Base-by-base conservation (phyloP, 2,329 filamentous ascomycete species). In the Endocalyx cinctus region DNA sequence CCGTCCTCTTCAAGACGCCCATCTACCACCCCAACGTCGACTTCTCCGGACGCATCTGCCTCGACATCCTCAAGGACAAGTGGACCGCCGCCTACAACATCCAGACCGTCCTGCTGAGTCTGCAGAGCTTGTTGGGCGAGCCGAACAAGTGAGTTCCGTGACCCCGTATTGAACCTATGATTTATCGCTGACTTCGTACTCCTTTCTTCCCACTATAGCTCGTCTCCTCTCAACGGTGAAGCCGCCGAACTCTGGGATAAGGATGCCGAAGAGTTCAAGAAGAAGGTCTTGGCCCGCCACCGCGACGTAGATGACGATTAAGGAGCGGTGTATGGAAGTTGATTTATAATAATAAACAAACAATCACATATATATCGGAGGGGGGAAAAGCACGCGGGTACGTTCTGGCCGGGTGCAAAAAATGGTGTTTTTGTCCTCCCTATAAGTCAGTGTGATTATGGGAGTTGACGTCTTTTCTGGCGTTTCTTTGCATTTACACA, bases 11-110 rank as follows among this genome's bases (percentile, higher is more conserved):
- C 79, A 94, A 89, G 70, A 98, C 94, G 6, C 92, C 92, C 23
- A 96, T 98, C 65, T 98, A 97, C 72, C 92, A 98, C 63, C 92
- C 92, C 34, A 98, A 98, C 53, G 87, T 98, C 50, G 92, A 98
- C 67, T 96, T 98, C 68, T 89, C 85, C 4, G 92, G 92, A 25
- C 79, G 92, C 36, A 98, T 98, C 63, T 98, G 92, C 62, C 74
- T 98, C 41, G 94, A 98, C 57, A 98, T 98, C 48, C 73, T 98
- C 46, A 97, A 96, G 74, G 92, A 97, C 63, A 96, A 96, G 69
- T 98, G 92, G 92, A 95, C 88, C 39, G 88, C 92, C 13, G 89
- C 94, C 27, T 94, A 96, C 74, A 97, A 97, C 57, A 88, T 94
- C 42, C 87, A 94, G 62, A 94, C 84, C 29, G 87, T 98, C 29